Conservation (phyloP, 306 rosid species). For the Heteromeles arbutifolia region DNA sequence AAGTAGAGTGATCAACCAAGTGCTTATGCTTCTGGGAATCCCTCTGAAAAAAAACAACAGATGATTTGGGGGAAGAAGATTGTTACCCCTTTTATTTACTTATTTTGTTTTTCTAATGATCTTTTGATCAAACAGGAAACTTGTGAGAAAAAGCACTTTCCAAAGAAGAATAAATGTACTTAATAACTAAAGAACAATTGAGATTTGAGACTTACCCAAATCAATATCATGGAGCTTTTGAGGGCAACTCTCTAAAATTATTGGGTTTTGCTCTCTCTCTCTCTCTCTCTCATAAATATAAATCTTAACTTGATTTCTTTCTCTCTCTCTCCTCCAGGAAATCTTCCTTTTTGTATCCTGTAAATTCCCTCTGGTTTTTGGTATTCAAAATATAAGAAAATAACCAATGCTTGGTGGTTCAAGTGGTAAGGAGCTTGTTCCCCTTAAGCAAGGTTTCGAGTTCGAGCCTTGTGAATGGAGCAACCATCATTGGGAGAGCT, state of each 20-base stretch:
- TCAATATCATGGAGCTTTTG: neutral
- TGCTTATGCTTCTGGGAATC: no score
- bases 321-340: neutral
- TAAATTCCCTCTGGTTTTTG: neutral
- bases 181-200: neutral
- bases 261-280: neutral
- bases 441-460: no score
- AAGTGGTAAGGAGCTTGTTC: no score
- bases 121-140: neutral
- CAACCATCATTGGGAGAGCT: no score
- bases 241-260: neutral
- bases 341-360: neutral
- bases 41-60: neutral
- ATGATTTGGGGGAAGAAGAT: no score
- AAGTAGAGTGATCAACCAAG: neutral
- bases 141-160: neutral
- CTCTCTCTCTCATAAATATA: neutral
- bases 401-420: no score
- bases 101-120: neutral
- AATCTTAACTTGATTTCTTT: neutral
- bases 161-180: neutral
- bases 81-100: no score
- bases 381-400: neutral
- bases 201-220: neutral
- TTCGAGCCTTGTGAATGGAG: no score